Evolutionary conservation across 305 asterid genomes (phyloP), one percentile per base, ranked within the genome.

Genomic region (Solanum hybrid): DNA sequence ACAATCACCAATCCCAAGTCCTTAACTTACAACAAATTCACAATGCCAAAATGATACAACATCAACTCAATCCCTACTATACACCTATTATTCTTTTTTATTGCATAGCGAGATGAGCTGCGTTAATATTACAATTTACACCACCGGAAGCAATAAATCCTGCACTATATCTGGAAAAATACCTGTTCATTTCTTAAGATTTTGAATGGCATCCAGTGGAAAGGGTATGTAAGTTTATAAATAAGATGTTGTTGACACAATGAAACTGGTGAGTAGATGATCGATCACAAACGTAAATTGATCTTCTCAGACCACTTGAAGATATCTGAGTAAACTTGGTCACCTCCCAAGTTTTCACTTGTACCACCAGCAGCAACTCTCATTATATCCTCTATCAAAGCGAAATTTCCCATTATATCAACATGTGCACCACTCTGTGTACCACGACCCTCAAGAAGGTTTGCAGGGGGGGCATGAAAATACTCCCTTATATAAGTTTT

Each of bases 371-470:
- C 95, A 51, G 98, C 98, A 35, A 96, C 94, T 89, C 97, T 91
- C 93, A 96, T 93, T 4, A 96, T 32, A 86, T 96, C 98, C 91
- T 95, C 98, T 3, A 96, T 94, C 88, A 96, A 91, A 14, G 95
- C 98, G 27, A 96, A 96, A 26, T 96, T 96, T n/a, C 98, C 98
- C 98, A 96, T 94, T 22, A 96, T 96, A 85, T 96, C 98, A 19
- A 96, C 98, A 69, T 96, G 98, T 37, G 97, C 97, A 2, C 98
- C 98, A 38, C 98, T 96, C 94, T 95, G 98, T 34, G 98, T 96
- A 14, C 98, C 98, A 37, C 98, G 97, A 17, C 98, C 98, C 90
- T 96, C 97, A 0, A 96, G 95, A 88, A 96, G 92, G 90, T 89
- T 93, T 14, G 97, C 89, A 0, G 98, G 98, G 86, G 98, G 98